Base-by-base conservation (phyloP, 345 rosid genomes). In the Ceriops decandra region DNA sequence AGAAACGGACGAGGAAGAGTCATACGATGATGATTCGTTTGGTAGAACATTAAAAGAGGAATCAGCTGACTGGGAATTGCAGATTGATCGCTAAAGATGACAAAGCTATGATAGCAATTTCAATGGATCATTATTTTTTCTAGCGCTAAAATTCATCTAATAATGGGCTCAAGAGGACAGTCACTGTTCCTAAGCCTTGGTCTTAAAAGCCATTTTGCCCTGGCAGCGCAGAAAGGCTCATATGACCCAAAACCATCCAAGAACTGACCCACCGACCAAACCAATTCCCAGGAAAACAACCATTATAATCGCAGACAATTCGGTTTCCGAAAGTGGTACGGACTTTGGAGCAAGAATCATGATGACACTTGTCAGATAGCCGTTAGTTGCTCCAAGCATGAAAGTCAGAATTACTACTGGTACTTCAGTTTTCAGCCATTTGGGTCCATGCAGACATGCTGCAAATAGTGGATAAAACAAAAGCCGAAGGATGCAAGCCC, bases 221-320 rank as follows among this genome's bases (percentile, higher is more conserved):
- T 32, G 56, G 38, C 49, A 46, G 28, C 24, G 22, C 7, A 13
- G 20, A 53, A 64, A 60, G 28, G 66, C 8, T 83, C 64, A 86
- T 17, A 90, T 76, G 68, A 85, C 72, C 97, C 97, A 90, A 77
- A 90, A 77, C 98, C 98, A 93, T 21, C 98, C 87, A 66, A 88
- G 83, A 75, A 88, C 73, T 0, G 96, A 91, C 57, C 98, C 97
- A 66, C 85, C 42, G 36, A 87, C 90, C 79, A 93, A 80, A 35
- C 97, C 96, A 24, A 87, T 1, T 32, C 97, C 98, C 32, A 91
- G 85, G 73, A 82, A 88, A 74, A 89, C 86, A 53, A 84, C 77
- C 87, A 93, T 81, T 36, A 85, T 84, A 57, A 93, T 79, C 8
- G 97, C 97, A 24, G 96, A 84, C 35, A 89, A 72, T 74, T 93